Evolutionary conservation across 768 basidiomycete genomes (phyloP).

Genomic region (Trametes cinnabarina): DNA sequence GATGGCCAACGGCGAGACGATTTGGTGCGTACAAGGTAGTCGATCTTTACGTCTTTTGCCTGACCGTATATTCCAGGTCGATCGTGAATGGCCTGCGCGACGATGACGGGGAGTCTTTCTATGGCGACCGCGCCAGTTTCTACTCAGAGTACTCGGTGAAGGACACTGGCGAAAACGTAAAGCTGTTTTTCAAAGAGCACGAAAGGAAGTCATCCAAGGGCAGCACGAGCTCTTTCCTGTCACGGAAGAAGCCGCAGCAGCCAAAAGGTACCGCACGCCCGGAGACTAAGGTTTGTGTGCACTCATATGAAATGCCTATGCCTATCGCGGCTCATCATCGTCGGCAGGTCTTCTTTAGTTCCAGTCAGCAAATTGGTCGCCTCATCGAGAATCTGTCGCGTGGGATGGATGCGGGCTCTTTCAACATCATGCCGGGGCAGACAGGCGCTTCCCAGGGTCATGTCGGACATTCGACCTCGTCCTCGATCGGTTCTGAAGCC

Average conservation of each 20-base stretch:
- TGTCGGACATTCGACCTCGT: slow-evolving; percentile 52
- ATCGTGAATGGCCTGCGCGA: slow-evolving; percentile 84
- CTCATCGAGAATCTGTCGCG: slow-evolving; percentile 82
- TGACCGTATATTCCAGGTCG: slow-evolving; percentile 47
- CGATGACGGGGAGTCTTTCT: slow-evolving; percentile 67
- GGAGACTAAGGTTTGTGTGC: slow-evolving; percentile 72
- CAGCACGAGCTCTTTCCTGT: slow-evolving; percentile 55
- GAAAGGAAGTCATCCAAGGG: slow-evolving; percentile 62
- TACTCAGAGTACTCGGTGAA: slow-evolving; percentile 66
- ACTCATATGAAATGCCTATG: not conserved
- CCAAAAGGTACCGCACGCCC: slow-evolving; percentile 57
- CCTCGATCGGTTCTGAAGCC: slow-evolving; percentile 58
- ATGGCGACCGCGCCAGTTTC: slow-evolving; percentile 67
- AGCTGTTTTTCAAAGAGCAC: slow-evolving; percentile 78
- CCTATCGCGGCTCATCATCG: slow-evolving; percentile 13
- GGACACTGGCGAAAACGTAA: slow-evolving; percentile 56
- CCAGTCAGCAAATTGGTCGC: slow-evolving; percentile 75
- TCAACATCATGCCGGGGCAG: slow-evolving; percentile 62
- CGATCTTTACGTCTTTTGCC: slow-evolving; percentile 5
- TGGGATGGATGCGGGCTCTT: slow-evolving; percentile 78
- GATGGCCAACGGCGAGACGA: slow-evolving; percentile 82
- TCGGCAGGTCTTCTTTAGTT: slow-evolving; percentile 68
- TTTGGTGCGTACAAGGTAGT: slow-evolving; percentile 57
- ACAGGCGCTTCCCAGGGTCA: slow-evolving; percentile 24
- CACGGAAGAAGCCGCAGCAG: slow-evolving; percentile 51